Evolutionary conservation across 1,284 basidiomycete species (phyloP).

Genomic region (Apiotrichum sp.): DNA sequence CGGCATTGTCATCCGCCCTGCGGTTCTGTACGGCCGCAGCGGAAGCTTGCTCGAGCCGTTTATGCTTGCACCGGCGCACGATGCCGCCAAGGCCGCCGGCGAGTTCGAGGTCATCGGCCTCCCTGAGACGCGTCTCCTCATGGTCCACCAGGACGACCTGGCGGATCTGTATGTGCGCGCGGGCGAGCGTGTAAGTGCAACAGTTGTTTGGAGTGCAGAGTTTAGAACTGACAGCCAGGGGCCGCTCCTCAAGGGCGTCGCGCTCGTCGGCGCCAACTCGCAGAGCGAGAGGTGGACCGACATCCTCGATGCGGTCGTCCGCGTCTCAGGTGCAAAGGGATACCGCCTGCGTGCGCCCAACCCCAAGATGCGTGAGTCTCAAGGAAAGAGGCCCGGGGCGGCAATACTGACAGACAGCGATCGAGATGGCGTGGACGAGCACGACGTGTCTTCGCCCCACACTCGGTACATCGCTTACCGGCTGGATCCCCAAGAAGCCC

Average conservation of each 20-base stretch:
- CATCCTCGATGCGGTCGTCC: slow-evolving; percentile 48
- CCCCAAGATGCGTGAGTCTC: slow-evolving; percentile 8
- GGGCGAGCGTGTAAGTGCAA: slow-evolving; percentile 45
- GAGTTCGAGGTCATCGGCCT: slow-evolving; percentile 46
- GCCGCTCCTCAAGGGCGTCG: slow-evolving; percentile 46
- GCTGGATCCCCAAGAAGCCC: slow-evolving; percentile 51
- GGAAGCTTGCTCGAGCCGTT: slow-evolving; percentile 48
- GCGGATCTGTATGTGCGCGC: slow-evolving; percentile 52
- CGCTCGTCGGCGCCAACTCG: slow-evolving; percentile 52
- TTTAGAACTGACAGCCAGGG: slow-evolving; percentile 20
- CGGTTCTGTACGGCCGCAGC: slow-evolving; percentile 40
- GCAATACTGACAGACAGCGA: slow-evolving; percentile 23
- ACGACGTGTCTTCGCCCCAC: slow-evolving; percentile 44
- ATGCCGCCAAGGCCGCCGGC: slow-evolving; percentile 43
- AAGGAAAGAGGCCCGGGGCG: too few relatives aligned
- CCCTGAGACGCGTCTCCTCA: slow-evolving; percentile 48
- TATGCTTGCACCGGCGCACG: slow-evolving; percentile 42
- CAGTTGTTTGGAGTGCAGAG: too few relatives aligned
- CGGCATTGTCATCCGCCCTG: slow-evolving; percentile 28
- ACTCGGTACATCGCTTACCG: slow-evolving; percentile 50
- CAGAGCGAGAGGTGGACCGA: slow-evolving; percentile 51
- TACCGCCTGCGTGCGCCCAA: slow-evolving; percentile 20
- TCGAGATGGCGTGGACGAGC: slow-evolving; percentile 35
- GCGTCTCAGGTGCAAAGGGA: slow-evolving; percentile 46
- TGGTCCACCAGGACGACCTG: slow-evolving; percentile 54